phyloP scores from a whole-genome alignment of 208 protist genomes.

The Acanthamoeba lenticulata region DNA sequence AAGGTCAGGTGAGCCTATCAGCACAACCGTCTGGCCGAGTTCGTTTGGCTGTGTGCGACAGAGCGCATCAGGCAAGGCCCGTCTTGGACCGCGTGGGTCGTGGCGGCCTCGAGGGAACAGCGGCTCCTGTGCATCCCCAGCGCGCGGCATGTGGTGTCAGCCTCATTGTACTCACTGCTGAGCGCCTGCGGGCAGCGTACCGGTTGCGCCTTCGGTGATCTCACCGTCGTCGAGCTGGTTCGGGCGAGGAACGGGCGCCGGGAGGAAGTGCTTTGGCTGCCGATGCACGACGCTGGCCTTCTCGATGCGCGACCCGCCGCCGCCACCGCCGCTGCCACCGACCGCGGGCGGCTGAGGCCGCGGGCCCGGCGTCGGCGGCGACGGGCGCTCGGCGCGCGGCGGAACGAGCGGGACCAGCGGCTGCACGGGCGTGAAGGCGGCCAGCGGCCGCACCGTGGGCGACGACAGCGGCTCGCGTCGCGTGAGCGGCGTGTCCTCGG shows the following conservation, averaged over 20 bases:
- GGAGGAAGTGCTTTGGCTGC: slow-evolving; percentile 21
- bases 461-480: neutral
- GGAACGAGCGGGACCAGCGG: neutral
- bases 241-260: neutral
- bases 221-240: slow-evolving; percentile 11
- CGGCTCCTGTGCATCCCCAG: too few species aligned
- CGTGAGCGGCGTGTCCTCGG: slow-evolving; percentile 3
- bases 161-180: too few species aligned
- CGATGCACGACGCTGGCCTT: slow-evolving; percentile 2
- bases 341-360: too few species aligned
- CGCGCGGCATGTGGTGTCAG: too few species aligned
- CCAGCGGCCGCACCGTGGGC: neutral
- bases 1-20: too few species aligned
- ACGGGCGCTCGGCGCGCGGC: neutral
- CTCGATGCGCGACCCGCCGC: neutral
- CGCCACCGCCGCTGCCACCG: too few species aligned
- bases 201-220: neutral
- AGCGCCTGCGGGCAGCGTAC: too few species aligned
- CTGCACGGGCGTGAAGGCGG: neutral
- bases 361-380: neutral
- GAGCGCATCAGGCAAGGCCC: too few species aligned
- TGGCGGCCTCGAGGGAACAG: too few species aligned
- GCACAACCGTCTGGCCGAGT: too few species aligned
- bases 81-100: too few species aligned
- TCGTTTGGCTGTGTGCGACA: too few species aligned